phyloP scores from a whole-genome alignment of 2,329 filamentous ascomycete species.

The Periconia macrospinosa region DNA sequence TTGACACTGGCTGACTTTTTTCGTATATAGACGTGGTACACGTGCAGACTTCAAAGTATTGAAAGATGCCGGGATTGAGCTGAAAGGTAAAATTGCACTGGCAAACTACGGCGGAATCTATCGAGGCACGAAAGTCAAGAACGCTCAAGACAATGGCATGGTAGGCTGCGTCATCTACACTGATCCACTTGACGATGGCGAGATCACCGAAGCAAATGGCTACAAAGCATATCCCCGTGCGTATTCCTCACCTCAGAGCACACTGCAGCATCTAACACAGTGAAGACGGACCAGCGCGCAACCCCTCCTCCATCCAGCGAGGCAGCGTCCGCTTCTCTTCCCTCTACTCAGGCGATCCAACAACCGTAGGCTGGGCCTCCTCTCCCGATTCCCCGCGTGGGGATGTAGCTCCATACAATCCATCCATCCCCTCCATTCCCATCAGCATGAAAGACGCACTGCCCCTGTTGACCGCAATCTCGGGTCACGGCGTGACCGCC shows the following conservation, averaged over 20 bases:
- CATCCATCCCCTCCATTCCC: conserved; percentile 40
- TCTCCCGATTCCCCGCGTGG: conserved; percentile 26
- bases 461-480: conserved; percentile 33
- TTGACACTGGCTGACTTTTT: no score
- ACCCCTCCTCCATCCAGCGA: conserved; percentile 45
- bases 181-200: conserved; percentile 44
- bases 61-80: conserved; percentile 39
- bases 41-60: conserved; percentile 44
- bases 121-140: conserved; percentile 49
- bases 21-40: conserved; percentile 14
- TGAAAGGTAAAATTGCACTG: conserved; percentile 48
- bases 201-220: conserved; percentile 45
- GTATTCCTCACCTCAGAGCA: background rate
- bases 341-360: conserved; percentile 47
- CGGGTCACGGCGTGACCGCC: conserved; percentile 36
- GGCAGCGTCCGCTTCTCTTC: conserved; percentile 59
- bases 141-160: conserved; percentile 45
- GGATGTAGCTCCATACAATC: conserved; percentile 27
- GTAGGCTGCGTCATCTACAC: conserved; percentile 44
- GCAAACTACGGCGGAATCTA: conserved; percentile 44
- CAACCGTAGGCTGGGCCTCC: conserved; percentile 36
- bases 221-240: conserved; percentile 39
- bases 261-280: conserved; percentile 13
- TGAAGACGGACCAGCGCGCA: conserved; percentile 42
- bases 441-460: conserved; percentile 31